Conservation (phyloP, 2,329 filamentous ascomycete species). For the Arthroderma sp. region DNA sequence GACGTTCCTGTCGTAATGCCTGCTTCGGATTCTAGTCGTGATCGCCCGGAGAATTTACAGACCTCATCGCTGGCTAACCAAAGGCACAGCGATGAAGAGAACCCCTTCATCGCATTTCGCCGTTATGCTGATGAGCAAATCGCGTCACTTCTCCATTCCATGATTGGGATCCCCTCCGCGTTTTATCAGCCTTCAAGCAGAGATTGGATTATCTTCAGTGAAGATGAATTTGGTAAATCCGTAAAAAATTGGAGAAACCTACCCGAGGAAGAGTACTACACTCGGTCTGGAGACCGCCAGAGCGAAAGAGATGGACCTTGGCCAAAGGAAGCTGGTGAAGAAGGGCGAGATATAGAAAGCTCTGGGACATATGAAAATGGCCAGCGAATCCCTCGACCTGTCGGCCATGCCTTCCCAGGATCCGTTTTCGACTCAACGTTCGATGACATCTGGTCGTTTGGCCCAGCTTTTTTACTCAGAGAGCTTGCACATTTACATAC, state of each 20-base stretch:
- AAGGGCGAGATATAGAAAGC: no score
- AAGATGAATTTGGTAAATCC: constrained; percentile 15
- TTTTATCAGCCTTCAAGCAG: constrained; percentile 19
- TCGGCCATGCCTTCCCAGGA: constrained; percentile 14
- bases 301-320: no score
- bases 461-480: constrained; percentile 18
- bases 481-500: constrained; percentile 19
- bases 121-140: constrained; percentile 48
- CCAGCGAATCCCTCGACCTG: constrained; percentile 1
- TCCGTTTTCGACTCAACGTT: constrained; percentile 24
- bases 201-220: constrained; percentile 25
- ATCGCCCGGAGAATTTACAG: not conserved
- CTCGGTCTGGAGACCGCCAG: no score
- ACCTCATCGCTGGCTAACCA: no score
- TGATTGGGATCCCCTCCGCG: constrained; percentile 35
- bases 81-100: constrained; percentile 21
- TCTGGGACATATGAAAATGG: no score
- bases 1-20: not conserved
- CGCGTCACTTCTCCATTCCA: constrained; percentile 39
- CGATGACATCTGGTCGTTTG: constrained; percentile 21
- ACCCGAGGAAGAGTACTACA: constrained; percentile 4
- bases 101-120: constrained; percentile 49
- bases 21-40: constrained; percentile 1
- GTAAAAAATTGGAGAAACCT: constrained; percentile 2
- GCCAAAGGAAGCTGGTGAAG: no score